Base-by-base conservation (phyloP, 2,329 filamentous ascomycete species). In the Boeremia exigua region DNA sequence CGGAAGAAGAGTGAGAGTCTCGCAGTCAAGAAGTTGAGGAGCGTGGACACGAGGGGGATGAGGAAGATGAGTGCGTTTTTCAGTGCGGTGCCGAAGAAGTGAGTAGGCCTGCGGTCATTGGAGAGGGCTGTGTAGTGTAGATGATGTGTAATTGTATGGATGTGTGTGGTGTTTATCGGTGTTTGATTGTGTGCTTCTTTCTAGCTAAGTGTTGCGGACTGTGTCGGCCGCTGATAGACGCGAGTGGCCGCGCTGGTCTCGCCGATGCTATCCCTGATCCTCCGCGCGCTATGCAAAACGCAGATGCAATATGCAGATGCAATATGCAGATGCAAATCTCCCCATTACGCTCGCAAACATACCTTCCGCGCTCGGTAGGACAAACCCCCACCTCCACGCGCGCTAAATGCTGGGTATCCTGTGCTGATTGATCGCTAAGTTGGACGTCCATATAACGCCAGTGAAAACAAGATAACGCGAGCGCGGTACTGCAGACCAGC, bases 31-130 rank as follows among this genome's bases (percentile, higher is more conserved):
- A 84, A 93, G 43, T 74, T 99, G 69, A 90, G 90, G 74, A 99
- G 98, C 79, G 94, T 93, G 43, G 90, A 98, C 77, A 93, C 89
- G 0, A 86, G 79, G 19, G 95, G 95, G 1, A 99, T 99, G 95
- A 95, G 90, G 83, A 99, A 98, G 81, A 85, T 99, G 84, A 96
- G 91, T 72, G 85, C 88, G 59, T 99, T 99, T 78, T 99, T 99
- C 75, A 86, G 86, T 57, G 96, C 94, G 78, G 79, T 78, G 48
- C 60, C 67, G 8, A 76, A 75, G 40, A 28, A 17, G 34, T 23
- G 34, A 23, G 30, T 43, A 28, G 38, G 4, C 5, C 19, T 5
- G 38, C 23, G 2, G 6, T 40, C 10, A n/a, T 8, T 27, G 7
- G 11, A 19, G 9, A 2, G 29, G 2, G 11, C 7, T 9, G 29